These are phyloP conservation scores for Perilla frutescens DNA, from an alignment of 257 asterid species.

Conservation along the genomic window DNA sequence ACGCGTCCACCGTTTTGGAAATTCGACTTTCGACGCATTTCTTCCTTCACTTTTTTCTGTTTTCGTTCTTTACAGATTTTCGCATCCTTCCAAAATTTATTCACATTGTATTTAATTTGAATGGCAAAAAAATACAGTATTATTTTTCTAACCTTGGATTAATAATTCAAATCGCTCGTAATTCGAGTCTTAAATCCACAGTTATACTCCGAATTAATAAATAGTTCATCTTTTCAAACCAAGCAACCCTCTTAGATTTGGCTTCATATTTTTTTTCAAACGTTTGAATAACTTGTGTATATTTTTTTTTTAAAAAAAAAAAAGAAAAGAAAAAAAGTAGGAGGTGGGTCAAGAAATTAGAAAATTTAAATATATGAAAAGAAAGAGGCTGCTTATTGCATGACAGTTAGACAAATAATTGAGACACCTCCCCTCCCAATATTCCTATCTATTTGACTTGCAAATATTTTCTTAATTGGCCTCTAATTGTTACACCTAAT, in stretches of 20 bases:
- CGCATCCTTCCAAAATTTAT: background rate
- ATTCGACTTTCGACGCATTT: background rate
- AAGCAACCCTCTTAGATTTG: background rate
- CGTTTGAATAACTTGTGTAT: background rate
- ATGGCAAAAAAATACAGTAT: background rate
- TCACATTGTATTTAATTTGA: background rate
- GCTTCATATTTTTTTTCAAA: background rate
- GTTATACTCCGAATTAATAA: no score
- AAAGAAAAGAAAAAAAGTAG: constrained; percentile 7
- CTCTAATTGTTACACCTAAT: constrained; percentile 6
- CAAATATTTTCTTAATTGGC: background rate
- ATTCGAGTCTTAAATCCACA: no score
- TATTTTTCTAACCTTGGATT: no score
- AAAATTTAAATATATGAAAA: constrained; percentile 4
- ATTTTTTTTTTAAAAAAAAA: no score
- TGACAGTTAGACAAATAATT: constrained; percentile 25
- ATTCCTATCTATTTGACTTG: background rate
- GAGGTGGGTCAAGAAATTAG: constrained; percentile 23
- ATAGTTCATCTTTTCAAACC: no score
- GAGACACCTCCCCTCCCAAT: background rate
- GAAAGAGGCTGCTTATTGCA: background rate
- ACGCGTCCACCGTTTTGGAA: background rate
- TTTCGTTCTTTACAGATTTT: background rate
- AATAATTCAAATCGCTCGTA: no score
- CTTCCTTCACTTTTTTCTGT: background rate